Conservation (phyloP, 2,329 filamentous ascomycete genomes). For the Coleophoma crateriformis region DNA sequence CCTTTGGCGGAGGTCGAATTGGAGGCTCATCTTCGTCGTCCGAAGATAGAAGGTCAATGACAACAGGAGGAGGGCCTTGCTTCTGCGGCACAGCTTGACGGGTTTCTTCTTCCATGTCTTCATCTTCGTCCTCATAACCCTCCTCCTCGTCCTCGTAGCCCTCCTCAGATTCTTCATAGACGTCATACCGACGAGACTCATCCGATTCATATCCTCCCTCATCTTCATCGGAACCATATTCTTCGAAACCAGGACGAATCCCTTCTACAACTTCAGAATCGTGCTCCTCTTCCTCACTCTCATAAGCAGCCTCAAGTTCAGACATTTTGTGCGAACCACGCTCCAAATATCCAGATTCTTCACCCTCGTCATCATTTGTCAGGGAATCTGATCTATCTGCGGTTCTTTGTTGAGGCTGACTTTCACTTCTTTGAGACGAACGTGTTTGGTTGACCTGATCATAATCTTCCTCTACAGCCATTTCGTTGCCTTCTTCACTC, state of each 20-base stretch:
- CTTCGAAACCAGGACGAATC: background rate
- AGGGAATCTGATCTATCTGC: no score
- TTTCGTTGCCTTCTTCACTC: conserved; percentile 6
- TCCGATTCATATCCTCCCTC: background rate
- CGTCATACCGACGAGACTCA: background rate
- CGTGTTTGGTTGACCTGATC: conserved; percentile 3
- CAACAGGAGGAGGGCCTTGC: conserved; percentile 1
- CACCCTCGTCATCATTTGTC: no score
- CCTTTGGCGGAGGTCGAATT: background rate
- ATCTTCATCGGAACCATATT: background rate
- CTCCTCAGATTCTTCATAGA: conserved; percentile 14
- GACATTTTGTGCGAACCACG: no score
- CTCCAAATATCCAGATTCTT: no score
- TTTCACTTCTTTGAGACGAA: conserved; percentile 1
- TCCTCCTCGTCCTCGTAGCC: conserved; percentile 19
- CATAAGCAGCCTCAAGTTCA: background rate
- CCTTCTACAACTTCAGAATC: conserved; percentile 26
- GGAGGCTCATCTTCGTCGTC: conserved; percentile 24
- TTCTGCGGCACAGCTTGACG: no score
- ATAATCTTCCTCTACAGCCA: conserved; percentile 4
- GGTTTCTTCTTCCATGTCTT: background rate
- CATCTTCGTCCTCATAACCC: conserved; percentile 10
- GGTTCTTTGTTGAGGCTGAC: conserved; percentile 1
- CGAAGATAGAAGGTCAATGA: conserved; percentile 28
- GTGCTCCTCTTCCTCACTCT: conserved; percentile 19